phyloP scores from a whole-genome alignment of 805 yeast genomes.

The Kluyveromyces wickerhamii region DNA sequence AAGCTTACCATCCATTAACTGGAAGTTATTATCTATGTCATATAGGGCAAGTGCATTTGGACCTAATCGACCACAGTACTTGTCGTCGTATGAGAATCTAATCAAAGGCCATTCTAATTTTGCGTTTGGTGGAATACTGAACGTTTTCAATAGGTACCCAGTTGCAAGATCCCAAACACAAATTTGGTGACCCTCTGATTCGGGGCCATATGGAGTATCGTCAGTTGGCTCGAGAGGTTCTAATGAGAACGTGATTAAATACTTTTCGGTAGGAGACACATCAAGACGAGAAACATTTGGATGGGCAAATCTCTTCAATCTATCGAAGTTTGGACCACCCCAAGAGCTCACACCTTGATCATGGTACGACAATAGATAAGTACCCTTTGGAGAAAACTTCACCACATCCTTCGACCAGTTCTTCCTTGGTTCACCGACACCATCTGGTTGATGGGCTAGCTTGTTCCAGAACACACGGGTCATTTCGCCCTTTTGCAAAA shows the following conservation, averaged over 20 bases:
- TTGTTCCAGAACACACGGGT: constrained; percentile 87
- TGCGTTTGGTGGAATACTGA: constrained; percentile 70
- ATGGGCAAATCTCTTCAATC: constrained; percentile 73
- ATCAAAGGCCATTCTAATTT: constrained; percentile 90
- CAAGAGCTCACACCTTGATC: constrained; percentile 92
- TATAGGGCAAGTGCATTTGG: constrained; percentile 89
- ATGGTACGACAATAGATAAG: constrained; percentile 78
- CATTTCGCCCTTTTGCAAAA: constrained; percentile 67
- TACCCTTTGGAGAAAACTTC: constrained; percentile 90
- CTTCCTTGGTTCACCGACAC: constrained; percentile 66
- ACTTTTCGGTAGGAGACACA: constrained; percentile 88
- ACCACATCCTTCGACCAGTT: constrained; percentile 85
- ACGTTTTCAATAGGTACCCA: constrained; percentile 78
- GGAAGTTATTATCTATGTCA: constrained; percentile 66
- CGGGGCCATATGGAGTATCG: constrained; percentile 74
- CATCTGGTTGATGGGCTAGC: constrained; percentile 62
- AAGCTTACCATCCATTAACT: constrained; percentile 77
- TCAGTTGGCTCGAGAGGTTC: constrained; percentile 65
- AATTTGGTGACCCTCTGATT: constrained; percentile 86
- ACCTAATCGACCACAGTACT: constrained; percentile 89
- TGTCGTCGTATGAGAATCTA: constrained; percentile 91
- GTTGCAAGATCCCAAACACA: constrained; percentile 88
- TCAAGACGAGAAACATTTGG: constrained; percentile 84
- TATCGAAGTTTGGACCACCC: constrained; percentile 81
- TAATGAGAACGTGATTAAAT: constrained; percentile 82